Base-by-base conservation (phyloP, 2,329 filamentous ascomycete genomes). In the Fusarium secorum region DNA sequence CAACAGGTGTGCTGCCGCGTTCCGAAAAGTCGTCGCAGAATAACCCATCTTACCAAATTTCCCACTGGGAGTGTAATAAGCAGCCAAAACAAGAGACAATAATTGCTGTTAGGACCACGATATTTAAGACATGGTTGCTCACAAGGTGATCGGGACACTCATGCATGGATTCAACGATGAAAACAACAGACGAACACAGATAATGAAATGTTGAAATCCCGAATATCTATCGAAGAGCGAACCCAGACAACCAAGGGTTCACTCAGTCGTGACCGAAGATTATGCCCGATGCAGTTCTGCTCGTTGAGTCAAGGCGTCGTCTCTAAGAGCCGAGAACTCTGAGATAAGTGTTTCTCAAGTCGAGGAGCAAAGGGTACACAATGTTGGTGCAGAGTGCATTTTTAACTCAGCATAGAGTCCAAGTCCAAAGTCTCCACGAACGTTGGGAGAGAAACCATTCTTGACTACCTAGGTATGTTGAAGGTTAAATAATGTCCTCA, bases 1-100 rank as follows among this genome's bases (percentile, higher is more conserved):
- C 30, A 70, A 44, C 42, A 56, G 38, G 56, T 32, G 42, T 67
- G 32, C 61, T 51, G 52, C 39, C 35, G 52, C 41, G 26, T 55
- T 46, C 48, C 41, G 65, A 70, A 54, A 30, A 35, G 11, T 26
- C 38, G 22, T 30, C 11, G 39, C 38, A 45, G 41, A 48, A 32
- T 49, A n/a, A 11, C 15, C 15, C 30, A 22, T 33, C n/a, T 18
- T 22, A 13, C 18, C 33, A 26, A n/a, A 20, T 15, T 13, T 9
- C 17, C 8, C n/a, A 22, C 35, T 9, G 13, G 38, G 20, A n/a
- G 28, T 33, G 14, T n/a, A 26, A 20, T n/a, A n/a, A 38, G 5
- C 6, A 52, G 22, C 14, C 18, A 38, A n/a, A n/a, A 52, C 7
- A 20, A 17, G 22, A 26, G 32, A 38, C 9, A 17, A 6, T 6